phyloP scores from a whole-genome alignment of 148 eudicot genomes.

The Chenopodium berlandieri region DNA sequence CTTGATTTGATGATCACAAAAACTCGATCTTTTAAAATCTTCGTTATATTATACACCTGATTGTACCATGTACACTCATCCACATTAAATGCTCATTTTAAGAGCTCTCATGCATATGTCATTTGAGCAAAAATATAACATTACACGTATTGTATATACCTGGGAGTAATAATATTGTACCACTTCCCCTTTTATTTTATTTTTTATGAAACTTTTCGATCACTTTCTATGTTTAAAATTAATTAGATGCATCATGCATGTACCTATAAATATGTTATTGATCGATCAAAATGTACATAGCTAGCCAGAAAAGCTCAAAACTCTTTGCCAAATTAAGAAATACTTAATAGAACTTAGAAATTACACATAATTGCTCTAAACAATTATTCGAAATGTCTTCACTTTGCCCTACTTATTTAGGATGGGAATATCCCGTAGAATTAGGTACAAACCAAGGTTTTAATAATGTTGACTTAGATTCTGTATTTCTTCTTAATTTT shows the following conservation, averaged over 20 bases:
- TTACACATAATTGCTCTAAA: background rate
- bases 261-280: background rate
- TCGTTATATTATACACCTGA: too few species aligned
- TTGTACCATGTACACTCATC: too few species aligned
- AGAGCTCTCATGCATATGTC: too few species aligned
- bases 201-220: too few species aligned
- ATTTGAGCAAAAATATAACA: too few species aligned
- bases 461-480: slow-evolving; percentile 17
- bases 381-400: slow-evolving; percentile 27
- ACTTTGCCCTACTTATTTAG: slow-evolving; percentile 14
- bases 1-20: too few species aligned
- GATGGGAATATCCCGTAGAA: slow-evolving; percentile 24
- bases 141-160: too few species aligned
- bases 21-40: too few species aligned
- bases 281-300: background rate
- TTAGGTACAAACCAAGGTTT: slow-evolving; percentile 19
- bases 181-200: too few species aligned
- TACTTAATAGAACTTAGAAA: background rate
- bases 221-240: too few species aligned
- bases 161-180: too few species aligned
- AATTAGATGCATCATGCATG: background rate
- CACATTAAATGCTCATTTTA: too few species aligned
- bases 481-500: slow-evolving; percentile 3
- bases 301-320: background rate
- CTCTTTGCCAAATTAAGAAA: background rate